Percentiles rank a stretch among this genome's conserved stretches.
Conservation (phyloP, 805 yeast genomes). For the Maudiozyma barnettii region DNA sequence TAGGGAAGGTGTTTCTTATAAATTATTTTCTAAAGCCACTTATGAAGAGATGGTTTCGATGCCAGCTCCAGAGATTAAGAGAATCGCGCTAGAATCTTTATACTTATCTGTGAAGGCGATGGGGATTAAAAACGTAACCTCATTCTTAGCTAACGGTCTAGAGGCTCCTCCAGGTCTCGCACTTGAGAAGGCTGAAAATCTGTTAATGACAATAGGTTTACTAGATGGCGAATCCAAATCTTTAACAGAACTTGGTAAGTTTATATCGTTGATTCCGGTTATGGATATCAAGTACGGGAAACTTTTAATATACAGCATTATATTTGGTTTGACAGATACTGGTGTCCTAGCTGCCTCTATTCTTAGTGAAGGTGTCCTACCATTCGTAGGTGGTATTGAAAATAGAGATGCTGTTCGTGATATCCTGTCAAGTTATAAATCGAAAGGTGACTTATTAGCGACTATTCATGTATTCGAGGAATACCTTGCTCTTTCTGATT, state of each 20-base stretch:
- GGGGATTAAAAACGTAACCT: conserved; percentile 67
- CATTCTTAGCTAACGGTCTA: conserved; percentile 62
- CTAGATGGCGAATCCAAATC: conserved; percentile 35
- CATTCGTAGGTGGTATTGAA: conserved; percentile 57
- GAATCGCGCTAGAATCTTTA: conserved; percentile 75
- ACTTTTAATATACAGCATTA: conserved; percentile 63
- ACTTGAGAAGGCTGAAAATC: conserved; percentile 32
- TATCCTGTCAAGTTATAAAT: conserved; percentile 25
- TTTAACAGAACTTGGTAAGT: conserved; percentile 71
- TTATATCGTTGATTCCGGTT: conserved; percentile 72
- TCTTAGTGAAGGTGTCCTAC: conserved; percentile 54
- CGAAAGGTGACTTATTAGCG: conserved; percentile 67
- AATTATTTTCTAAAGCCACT: conserved; percentile 59
- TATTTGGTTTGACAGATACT: conserved; percentile 71
- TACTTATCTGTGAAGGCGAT: conserved; percentile 80
- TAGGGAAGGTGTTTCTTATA: conserved; percentile 70
- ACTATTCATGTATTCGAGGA: conserved; percentile 48
- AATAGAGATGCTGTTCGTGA: conserved; percentile 53
- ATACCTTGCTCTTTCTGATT: conserved; percentile 32
- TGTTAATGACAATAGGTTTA: conserved; percentile 66
- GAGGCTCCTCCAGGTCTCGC: conserved; percentile 60
- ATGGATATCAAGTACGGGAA: conserved; percentile 80
- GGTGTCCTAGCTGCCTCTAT: conserved; percentile 78
- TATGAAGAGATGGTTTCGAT: conserved; percentile 53
- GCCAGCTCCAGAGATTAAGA: conserved; percentile 82